These are phyloP conservation scores for Cercospora janseana DNA, from an alignment of 2,329 filamentous ascomycete species.

Conservation along the genomic window DNA sequence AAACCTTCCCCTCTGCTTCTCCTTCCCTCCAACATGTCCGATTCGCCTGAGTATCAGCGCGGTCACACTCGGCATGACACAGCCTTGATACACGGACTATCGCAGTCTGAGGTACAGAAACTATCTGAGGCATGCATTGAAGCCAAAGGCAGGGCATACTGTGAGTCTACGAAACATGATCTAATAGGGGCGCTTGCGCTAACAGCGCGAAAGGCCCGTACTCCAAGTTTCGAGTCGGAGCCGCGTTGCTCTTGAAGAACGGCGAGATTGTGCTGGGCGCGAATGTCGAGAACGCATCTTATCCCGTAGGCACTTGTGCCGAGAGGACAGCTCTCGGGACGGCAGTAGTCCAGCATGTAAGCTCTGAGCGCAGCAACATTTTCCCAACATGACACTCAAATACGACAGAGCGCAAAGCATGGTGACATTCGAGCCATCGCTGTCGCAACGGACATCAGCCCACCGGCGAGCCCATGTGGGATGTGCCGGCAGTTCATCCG, in stretches of 20 bases:
- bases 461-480: constrained; percentile 67
- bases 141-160: constrained; percentile 79
- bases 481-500: constrained; percentile 85
- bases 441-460: constrained; percentile 70
- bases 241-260: constrained; percentile 63
- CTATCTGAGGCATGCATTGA: constrained; percentile 63
- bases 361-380: neutral
- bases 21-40: constrained; percentile 37
- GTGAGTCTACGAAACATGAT: constrained; percentile 45
- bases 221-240: constrained; percentile 87
- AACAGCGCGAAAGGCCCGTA: constrained; percentile 66
- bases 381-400: neutral
- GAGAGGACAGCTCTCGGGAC: constrained; percentile 86
- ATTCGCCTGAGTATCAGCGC: constrained; percentile 32
- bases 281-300: constrained; percentile 90
- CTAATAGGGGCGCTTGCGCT: neutral
- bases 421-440: constrained; percentile 72
- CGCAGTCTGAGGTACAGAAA: constrained; percentile 60
- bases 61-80: constrained; percentile 41
- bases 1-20: constrained; percentile 22
- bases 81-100: constrained; percentile 54
- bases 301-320: constrained; percentile 92
- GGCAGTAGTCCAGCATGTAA: constrained; percentile 58
- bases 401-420: constrained; percentile 38
- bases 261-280: constrained; percentile 63